Evolutionary conservation across 2,329 filamentous ascomycete genomes (phyloP).

Genomic region (Xylariaceae sp.): DNA sequence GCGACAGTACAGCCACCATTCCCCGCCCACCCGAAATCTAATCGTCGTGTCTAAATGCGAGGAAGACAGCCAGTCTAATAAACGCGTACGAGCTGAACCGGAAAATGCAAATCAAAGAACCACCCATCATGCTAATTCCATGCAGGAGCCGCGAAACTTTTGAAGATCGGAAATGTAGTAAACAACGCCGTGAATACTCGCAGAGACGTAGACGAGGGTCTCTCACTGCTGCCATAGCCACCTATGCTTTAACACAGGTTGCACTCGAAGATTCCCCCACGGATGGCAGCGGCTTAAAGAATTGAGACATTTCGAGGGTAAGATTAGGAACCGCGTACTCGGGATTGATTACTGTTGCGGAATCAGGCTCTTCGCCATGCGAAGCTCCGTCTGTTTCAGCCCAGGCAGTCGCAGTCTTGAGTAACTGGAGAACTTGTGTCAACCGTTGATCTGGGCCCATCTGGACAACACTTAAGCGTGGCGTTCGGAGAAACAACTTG

Average conservation of each 20-base stretch:
- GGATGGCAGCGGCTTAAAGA: slow-evolving; percentile 59
- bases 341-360: slow-evolving; percentile 64
- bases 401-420: slow-evolving; percentile 58
- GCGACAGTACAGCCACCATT: slow-evolving; percentile 20
- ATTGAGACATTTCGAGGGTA: slow-evolving; percentile 65
- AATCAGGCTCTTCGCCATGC: slow-evolving; percentile 64
- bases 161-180: slow-evolving; percentile 29
- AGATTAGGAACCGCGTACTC: slow-evolving; percentile 60
- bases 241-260: slow-evolving; percentile 41
- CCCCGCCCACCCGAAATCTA: slow-evolving; percentile 25
- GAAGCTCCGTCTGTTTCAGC: slow-evolving; percentile 60
- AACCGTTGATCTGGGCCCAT: slow-evolving; percentile 57
- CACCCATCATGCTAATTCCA: slow-evolving; percentile 34
- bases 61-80: slow-evolving; percentile 34
- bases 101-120: slow-evolving; percentile 36
- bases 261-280: slow-evolving; percentile 42
- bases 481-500: slow-evolving; percentile 60
- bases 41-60: slow-evolving; percentile 36
- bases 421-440: slow-evolving; percentile 54
- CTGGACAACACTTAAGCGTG: slow-evolving; percentile 49
- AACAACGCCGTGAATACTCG: slow-evolving; percentile 32
- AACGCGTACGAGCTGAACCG: slow-evolving; percentile 30
- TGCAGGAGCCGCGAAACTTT: slow-evolving; percentile 34
- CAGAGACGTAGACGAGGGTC: slow-evolving; percentile 18
- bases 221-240: slow-evolving; percentile 18